These are phyloP conservation scores for Trametes hirsuta DNA, from an alignment of 1,284 basidiomycete genomes.

Conservation along the genomic window DNA sequence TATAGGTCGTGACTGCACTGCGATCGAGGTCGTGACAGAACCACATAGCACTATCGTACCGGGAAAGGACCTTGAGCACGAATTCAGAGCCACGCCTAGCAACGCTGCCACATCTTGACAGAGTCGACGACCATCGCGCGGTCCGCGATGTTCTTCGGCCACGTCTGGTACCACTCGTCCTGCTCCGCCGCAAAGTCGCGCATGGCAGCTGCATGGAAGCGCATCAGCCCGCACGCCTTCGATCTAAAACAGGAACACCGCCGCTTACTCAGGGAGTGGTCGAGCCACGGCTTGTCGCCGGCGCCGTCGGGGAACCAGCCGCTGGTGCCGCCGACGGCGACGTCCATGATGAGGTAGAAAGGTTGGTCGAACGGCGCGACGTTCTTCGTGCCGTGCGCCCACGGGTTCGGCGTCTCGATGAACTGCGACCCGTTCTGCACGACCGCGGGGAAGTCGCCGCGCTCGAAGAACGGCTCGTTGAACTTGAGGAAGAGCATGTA, in stretches of 20 bases:
- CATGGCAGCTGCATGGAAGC: slow-evolving; percentile 50
- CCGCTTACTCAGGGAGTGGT: slow-evolving; percentile 57
- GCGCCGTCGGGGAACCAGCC: slow-evolving; percentile 84
- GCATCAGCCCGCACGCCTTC: slow-evolving; percentile 8
- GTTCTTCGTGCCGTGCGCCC: slow-evolving; percentile 56
- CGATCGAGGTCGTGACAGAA: slow-evolving; percentile 5
- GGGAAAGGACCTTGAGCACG: too few species aligned
- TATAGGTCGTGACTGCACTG: background rate
- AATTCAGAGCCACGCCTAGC: slow-evolving; percentile 34
- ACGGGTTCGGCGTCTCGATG: slow-evolving; percentile 71
- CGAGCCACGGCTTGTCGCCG: slow-evolving; percentile 78
- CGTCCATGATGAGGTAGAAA: slow-evolving; percentile 79
- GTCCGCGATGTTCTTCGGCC: slow-evolving; percentile 62
- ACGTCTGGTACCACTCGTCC: slow-evolving; percentile 69
- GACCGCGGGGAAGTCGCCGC: slow-evolving; percentile 75
- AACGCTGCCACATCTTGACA: slow-evolving; percentile 78
- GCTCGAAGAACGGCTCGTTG: slow-evolving; percentile 74
- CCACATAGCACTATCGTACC: background rate
- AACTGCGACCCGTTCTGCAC: slow-evolving; percentile 73
- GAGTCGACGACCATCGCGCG: slow-evolving; percentile 78
- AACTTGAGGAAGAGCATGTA: slow-evolving; percentile 68
- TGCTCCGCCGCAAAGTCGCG: slow-evolving; percentile 68
- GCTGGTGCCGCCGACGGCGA: slow-evolving; percentile 79
- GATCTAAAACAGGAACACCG: background rate
- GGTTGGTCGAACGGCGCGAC: slow-evolving; percentile 84